Conservation (phyloP, 106 monocot species). For the Dendrobium nobile region DNA sequence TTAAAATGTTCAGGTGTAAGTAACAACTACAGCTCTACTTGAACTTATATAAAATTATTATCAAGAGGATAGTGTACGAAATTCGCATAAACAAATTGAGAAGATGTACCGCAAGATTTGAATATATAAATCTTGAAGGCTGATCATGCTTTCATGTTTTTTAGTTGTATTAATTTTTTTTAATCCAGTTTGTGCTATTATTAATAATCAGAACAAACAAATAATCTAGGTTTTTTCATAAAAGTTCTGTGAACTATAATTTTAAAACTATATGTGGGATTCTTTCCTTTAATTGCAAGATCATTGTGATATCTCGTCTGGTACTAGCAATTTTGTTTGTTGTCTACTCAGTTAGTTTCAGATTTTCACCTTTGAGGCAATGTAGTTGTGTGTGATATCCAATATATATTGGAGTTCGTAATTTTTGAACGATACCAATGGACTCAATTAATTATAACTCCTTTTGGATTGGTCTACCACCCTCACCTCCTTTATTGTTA, state of each 20-base stretch:
- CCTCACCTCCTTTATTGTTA: too few relatives aligned
- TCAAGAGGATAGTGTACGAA: constrained; percentile 20
- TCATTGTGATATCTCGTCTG: not conserved
- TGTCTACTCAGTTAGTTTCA: not conserved
- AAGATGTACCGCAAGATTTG: constrained; percentile 30
- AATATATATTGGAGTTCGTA: too few relatives aligned
- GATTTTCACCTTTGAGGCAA: not conserved
- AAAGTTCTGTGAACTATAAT: not conserved
- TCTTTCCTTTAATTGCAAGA: not conserved
- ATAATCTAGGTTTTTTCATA: not conserved
- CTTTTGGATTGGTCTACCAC: too few relatives aligned
- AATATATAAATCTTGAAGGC: not conserved
- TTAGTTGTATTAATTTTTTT: not conserved
- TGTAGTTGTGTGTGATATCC: not conserved
- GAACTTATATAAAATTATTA: constrained; percentile 25
- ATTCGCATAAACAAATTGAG: constrained; percentile 28
- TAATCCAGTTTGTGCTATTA: not conserved
- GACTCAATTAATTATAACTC: too few relatives aligned
- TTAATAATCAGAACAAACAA: not conserved
- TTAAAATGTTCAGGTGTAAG: constrained; percentile 39
- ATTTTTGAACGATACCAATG: too few relatives aligned
- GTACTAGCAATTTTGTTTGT: not conserved
- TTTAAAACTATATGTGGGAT: not conserved
- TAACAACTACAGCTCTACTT: constrained; percentile 23
- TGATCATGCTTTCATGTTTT: not conserved